Percentiles rank a stretch among this genome's conserved stretches.
These are phyloP conservation scores for Thelonectria rubi DNA, from an alignment of 2,329 filamentous ascomycete species.

Conservation along the genomic window DNA sequence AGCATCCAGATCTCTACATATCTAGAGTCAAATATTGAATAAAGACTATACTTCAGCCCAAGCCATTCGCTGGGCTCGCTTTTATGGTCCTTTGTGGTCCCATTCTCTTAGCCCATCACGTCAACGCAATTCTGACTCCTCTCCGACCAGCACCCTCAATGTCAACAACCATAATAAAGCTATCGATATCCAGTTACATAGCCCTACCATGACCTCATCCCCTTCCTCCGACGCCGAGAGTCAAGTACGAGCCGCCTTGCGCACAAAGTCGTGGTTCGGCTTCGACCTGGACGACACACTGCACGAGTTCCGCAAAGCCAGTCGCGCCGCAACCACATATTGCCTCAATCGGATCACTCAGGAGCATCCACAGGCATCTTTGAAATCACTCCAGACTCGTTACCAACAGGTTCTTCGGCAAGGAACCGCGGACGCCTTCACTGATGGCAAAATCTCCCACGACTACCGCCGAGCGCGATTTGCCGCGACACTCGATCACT, in stretches of 20 bases:
- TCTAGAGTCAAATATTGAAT: no score
- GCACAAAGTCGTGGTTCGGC: constrained; percentile 49
- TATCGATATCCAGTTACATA: background rate
- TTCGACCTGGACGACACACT: constrained; percentile 61
- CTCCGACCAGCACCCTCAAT: background rate
- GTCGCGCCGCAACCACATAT: constrained; percentile 45
- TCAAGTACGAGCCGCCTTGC: background rate
- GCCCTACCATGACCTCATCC: background rate
- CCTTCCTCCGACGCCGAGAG: fast-evolving
- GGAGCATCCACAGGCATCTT: constrained; percentile 1
- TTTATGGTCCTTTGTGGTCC: no score
- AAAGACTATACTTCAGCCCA: no score
- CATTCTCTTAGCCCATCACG: no score
- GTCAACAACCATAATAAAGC: no score
- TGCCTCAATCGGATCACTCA: constrained; percentile 45
- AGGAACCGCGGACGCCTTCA: constrained; percentile 52
- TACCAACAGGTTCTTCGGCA: constrained; percentile 48
- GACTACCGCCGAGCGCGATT: constrained; percentile 55
- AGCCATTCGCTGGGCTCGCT: no score
- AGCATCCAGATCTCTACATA: no score
- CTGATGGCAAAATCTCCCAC: constrained; percentile 54
- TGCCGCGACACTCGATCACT: constrained; percentile 43
- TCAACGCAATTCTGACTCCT: background rate
- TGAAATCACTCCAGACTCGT: constrained; percentile 28
- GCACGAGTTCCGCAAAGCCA: constrained; percentile 56